These are phyloP conservation scores for Thelonectria discophora DNA, from an alignment of 2,329 filamentous ascomycete species.

Conservation along the genomic window DNA sequence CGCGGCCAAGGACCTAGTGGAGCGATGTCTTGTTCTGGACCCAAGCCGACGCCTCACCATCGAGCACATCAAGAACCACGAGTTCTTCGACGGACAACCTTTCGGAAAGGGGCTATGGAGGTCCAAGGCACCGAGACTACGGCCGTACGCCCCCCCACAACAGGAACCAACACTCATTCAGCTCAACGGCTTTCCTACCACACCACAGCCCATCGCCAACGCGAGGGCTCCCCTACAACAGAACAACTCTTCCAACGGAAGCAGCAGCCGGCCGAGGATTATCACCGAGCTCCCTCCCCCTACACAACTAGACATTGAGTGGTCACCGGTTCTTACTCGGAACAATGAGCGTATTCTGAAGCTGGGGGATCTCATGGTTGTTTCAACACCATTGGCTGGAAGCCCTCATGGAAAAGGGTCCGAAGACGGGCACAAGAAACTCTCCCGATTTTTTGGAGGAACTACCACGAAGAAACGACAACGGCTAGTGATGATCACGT, in stretches of 20 bases:
- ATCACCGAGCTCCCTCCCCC: slow-evolving; percentile 97
- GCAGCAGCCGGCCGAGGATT: slow-evolving; percentile 74
- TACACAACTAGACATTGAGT: slow-evolving; percentile 96
- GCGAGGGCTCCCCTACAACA: slow-evolving; percentile 49
- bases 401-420: slow-evolving; percentile 76
- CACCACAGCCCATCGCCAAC: slow-evolving; percentile 42
- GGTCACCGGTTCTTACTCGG: slow-evolving; percentile 92
- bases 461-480: slow-evolving; percentile 92
- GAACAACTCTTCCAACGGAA: slow-evolving; percentile 53
- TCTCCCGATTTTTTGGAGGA: slow-evolving; percentile 92
- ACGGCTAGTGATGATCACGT: slow-evolving; percentile 93
- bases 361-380: slow-evolving; percentile 87
- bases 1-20: slow-evolving; percentile 86
- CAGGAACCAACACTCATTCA: slow-evolving; percentile 80
- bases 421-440: slow-evolving; percentile 82
- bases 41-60: slow-evolving; percentile 85
- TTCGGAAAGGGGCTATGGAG: slow-evolving; percentile 91
- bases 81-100: slow-evolving; percentile 87
- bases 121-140: slow-evolving; percentile 85
- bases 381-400: slow-evolving; percentile 79
- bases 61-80: slow-evolving; percentile 95
- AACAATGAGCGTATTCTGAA: slow-evolving; percentile 95
- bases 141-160: slow-evolving; percentile 80
- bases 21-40: slow-evolving; percentile 89
- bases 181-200: slow-evolving; percentile 65